These are phyloP conservation scores for Pilaira anomala DNA, from an alignment of 192 early-diverging fungal species.

Conservation along the genomic window DNA sequence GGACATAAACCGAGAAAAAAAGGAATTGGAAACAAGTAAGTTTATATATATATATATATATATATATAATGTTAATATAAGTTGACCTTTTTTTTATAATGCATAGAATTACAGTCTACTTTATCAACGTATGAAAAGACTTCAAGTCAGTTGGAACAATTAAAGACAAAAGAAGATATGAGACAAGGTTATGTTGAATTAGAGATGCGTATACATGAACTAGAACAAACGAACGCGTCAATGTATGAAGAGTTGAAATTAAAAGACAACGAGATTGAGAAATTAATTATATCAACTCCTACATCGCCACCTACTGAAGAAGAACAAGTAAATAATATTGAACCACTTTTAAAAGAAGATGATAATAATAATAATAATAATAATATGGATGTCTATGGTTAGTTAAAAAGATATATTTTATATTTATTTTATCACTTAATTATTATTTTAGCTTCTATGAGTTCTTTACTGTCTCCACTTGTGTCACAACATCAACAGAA, in stretches of 20 bases:
- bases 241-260: not conserved
- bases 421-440: no score
- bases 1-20: not conserved
- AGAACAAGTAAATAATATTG: not conserved
- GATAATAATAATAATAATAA: not conserved
- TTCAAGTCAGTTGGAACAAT: not conserved
- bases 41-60: not conserved
- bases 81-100: not conserved
- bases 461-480: slow-evolving; percentile 16
- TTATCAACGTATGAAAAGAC: not conserved
- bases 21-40: slow-evolving; percentile 2
- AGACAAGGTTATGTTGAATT: not conserved
- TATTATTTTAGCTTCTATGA: slow-evolving; percentile 26
- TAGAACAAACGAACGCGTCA: not conserved
- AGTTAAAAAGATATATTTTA: no score
- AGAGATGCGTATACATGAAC: not conserved
- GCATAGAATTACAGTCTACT: not conserved
- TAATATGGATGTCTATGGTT: not conserved
- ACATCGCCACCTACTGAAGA: slow-evolving; percentile 5
- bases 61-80: not conserved
- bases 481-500: not conserved
- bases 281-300: slow-evolving; percentile 8
- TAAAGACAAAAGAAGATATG: not conserved
- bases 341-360: slow-evolving; percentile 5
- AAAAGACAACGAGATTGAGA: slow-evolving; percentile 11